These are phyloP conservation scores for Beauveria australis DNA, from an alignment of 2,329 filamentous ascomycete genomes.

Conservation along the genomic window DNA sequence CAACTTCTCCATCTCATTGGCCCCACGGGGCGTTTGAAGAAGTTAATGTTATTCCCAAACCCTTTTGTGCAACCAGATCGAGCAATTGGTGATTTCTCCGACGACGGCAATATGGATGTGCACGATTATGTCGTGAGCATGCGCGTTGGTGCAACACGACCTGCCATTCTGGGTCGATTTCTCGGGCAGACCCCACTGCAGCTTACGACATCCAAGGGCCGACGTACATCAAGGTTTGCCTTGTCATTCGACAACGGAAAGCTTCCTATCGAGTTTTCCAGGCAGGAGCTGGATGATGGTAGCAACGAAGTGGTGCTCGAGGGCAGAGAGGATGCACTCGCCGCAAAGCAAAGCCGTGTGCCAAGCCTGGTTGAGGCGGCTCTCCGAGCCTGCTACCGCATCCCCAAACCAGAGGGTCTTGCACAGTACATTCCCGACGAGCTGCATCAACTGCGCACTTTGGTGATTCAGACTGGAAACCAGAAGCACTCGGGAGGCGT, in stretches of 20 bases:
- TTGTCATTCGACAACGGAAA: not conserved
- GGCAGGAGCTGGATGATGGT: not conserved
- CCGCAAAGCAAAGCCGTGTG: slow-evolving; percentile 25
- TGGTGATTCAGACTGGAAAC: slow-evolving; percentile 31
- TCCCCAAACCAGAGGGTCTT: slow-evolving; percentile 34
- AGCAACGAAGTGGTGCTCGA: slow-evolving; percentile 8
- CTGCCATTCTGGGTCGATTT: slow-evolving; percentile 9
- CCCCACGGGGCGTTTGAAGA: slow-evolving; percentile 34
- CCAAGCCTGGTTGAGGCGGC: slow-evolving; percentile 45
- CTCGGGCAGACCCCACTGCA: slow-evolving; percentile 3
- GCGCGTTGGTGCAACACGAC: not conserved
- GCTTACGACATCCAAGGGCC: slow-evolving; percentile 8
- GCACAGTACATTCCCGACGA: slow-evolving; percentile 33
- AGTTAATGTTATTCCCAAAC: slow-evolving; percentile 54
- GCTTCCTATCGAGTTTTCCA: slow-evolving; percentile 15
- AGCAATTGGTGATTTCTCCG: slow-evolving; percentile 8
- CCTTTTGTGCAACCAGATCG: slow-evolving; percentile 43
- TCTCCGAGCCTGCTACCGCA: slow-evolving; percentile 37
- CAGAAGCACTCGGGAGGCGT: slow-evolving; percentile 41
- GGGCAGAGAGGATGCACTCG: not conserved
- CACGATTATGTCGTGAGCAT: slow-evolving; percentile 8
- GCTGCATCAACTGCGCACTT: slow-evolving; percentile 29
- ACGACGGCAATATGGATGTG: slow-evolving; percentile 9
- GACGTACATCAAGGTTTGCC: not conserved
- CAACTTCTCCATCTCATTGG: slow-evolving; percentile 53